phyloP scores from a whole-genome alignment of 2,329 filamentous ascomycete species.

The Talaromyces sp. region DNA sequence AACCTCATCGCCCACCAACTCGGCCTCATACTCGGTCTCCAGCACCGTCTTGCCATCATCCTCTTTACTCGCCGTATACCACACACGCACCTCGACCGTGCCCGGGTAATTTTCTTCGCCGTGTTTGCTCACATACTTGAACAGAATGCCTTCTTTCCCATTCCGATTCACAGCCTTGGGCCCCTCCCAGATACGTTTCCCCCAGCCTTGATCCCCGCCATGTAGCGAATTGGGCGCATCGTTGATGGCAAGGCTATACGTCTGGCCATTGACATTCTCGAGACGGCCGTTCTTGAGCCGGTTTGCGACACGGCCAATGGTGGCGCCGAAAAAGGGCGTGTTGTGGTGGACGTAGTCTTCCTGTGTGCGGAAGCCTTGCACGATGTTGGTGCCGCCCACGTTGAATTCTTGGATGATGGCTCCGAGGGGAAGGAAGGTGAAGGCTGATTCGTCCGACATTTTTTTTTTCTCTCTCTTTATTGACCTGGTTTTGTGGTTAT shows the following conservation, averaged over 20 bases:
- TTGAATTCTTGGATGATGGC: slow-evolving; percentile 63
- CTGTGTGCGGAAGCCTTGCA: slow-evolving; percentile 75
- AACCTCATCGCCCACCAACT: slow-evolving; percentile 67
- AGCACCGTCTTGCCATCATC: slow-evolving; percentile 63
- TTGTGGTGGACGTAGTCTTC: slow-evolving; percentile 73
- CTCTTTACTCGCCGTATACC: slow-evolving; percentile 73
- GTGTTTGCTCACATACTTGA: slow-evolving; percentile 64
- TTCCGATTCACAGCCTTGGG: slow-evolving; percentile 55
- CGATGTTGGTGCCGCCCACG: slow-evolving; percentile 77
- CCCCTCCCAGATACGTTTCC: slow-evolving; percentile 71
- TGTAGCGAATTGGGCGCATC: slow-evolving; percentile 70
- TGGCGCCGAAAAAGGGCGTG: slow-evolving; percentile 81
- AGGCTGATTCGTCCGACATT: slow-evolving; percentile 31
- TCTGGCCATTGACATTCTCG: slow-evolving; percentile 63
- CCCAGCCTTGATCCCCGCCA: slow-evolving; percentile 70
- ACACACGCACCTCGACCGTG: slow-evolving; percentile 69
- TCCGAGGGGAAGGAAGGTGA: slow-evolving; percentile 43
- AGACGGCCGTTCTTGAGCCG: slow-evolving; percentile 70
- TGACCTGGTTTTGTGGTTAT: background rate
- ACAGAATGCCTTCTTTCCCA: slow-evolving; percentile 64
- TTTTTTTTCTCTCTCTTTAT: background rate
- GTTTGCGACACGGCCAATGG: slow-evolving; percentile 81
- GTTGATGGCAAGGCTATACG: slow-evolving; percentile 67
- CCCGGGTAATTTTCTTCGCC: slow-evolving; percentile 90
- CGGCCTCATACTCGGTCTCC: slow-evolving; percentile 84